Evolutionary conservation across 179 eudicot genomes (phyloP).

Genomic region (Carnegiea gigantea): DNA sequence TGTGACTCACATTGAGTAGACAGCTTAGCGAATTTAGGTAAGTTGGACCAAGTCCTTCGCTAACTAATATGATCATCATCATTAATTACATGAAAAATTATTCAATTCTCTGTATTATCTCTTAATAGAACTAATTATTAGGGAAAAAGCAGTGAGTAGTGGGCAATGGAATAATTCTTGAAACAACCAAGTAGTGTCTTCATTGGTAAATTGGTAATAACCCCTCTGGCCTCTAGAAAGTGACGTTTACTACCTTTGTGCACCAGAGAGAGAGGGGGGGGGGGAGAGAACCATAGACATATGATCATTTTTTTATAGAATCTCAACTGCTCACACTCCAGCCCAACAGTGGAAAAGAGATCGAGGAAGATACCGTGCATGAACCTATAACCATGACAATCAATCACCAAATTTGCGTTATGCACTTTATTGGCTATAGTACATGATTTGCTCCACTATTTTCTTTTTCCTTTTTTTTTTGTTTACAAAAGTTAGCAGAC

Average conservation of each 20-base stretch:
- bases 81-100: background rate
- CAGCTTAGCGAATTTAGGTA: background rate
- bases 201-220: background rate
- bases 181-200: constrained; percentile 23
- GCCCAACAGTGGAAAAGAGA: constrained; percentile 20
- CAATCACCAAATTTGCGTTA: constrained; percentile 11
- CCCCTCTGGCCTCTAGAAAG: constrained; percentile 12
- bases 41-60: background rate
- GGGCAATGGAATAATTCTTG: constrained; percentile 28
- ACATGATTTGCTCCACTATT: background rate
- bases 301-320: constrained; percentile 8
- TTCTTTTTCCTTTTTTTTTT: no score
- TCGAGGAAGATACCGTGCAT: constrained; percentile 31
- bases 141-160: constrained; percentile 11
- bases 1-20: background rate
- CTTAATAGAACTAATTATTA: background rate
- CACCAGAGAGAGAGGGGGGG: background rate
- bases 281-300: background rate
- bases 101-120: background rate
- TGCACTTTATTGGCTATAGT: constrained; percentile 19
- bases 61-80: background rate
- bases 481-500: no score
- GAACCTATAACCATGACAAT: constrained; percentile 22
- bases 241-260: constrained; percentile 16
- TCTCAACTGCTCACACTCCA: constrained; percentile 32